Base-by-base conservation (phyloP, 2,329 filamentous ascomycete species). In the Aspergillus sp. region DNA sequence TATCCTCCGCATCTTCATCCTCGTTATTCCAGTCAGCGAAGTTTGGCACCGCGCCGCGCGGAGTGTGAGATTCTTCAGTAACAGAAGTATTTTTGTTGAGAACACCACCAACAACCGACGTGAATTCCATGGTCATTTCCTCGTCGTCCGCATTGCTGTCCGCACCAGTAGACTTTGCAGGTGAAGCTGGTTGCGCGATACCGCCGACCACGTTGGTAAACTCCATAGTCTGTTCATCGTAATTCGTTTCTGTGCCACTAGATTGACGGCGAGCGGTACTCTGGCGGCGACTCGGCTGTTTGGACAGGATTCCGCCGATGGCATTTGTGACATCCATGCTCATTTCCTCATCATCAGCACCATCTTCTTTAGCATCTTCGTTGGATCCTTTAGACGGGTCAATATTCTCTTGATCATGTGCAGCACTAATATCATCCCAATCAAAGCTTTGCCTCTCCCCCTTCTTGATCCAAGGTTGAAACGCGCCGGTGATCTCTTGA, bases 261-360 rank as follows among this genome's bases (percentile, higher is more conserved):
- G 71, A 67, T 35, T 69, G 63, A 72, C 77, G 64, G 70, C 69
- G 62, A 69, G 66, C 46, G 23, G 54, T 49, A 60, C 68, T 61
- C 63, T 66, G 51, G 46, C 64, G 53, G 52, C 49, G 63, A 49
- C 53, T 55, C 7, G 60, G 45, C 15, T 67, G 59, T 27, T 68
- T 75, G 4, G 77, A 71, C 17, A 95, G 68, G 46, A 97, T 96
- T 3, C 84, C 81, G 7, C 91, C 91, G 46, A 95, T 75, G 7
- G 82, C 88, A 47, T 81, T 82, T 2, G 91, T 96, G 6, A 96
- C 88, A 58, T 97, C 91, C 91, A 97, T 96, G 19, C 88, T 93
- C 76, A 94, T 84, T 35, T 90, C 88, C 53, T 82, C 79, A 17
- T 79, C 77, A 20, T 77, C 74, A 4, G 70, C 74, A 4, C 70